phyloP scores from a whole-genome alignment of 2,329 filamentous ascomycete genomes.

The Colletotrichum musicola region DNA sequence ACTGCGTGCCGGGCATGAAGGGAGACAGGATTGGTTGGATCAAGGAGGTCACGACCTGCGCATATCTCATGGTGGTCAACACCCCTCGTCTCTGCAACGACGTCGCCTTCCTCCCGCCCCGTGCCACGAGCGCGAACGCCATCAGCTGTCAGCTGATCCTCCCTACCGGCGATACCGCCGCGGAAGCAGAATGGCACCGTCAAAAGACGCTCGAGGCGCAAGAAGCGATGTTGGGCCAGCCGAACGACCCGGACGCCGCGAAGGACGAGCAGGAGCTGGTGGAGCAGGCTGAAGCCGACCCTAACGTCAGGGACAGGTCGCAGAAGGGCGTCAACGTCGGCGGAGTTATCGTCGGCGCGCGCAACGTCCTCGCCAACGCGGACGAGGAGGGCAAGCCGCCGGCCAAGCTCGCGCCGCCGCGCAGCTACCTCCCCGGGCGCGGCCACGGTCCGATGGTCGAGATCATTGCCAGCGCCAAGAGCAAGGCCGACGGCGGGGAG shows the following conservation, averaged over 20 bases:
- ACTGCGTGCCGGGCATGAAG: conserved; percentile 81
- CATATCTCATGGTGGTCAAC: conserved; percentile 93
- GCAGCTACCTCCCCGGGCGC: conserved; percentile 52
- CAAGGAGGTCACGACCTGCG: conserved; percentile 91
- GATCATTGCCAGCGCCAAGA: conserved; percentile 59
- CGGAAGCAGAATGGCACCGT: conserved; percentile 44
- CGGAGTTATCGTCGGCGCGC: conserved; percentile 65
- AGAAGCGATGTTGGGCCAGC: conserved; percentile 49
- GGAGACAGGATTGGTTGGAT: conserved; percentile 88
- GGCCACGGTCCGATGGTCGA: conserved; percentile 47
- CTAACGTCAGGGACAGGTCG: conserved; percentile 36
- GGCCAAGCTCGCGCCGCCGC: conserved; percentile 59
- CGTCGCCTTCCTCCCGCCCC: conserved; percentile 85
- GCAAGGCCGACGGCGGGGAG: conserved; percentile 70
- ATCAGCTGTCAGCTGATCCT: conserved; percentile 84
- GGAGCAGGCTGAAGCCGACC: conserved; percentile 11
- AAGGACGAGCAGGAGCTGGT: conserved; percentile 14
- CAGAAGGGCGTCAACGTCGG: conserved; percentile 59
- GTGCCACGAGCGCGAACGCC: conserved; percentile 79
- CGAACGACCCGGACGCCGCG: conserved; percentile 18
- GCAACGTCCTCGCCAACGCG: conserved; percentile 60
- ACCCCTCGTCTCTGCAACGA: conserved; percentile 91
- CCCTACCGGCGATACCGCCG: conserved; percentile 59
- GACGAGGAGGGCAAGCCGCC: conserved; percentile 62
- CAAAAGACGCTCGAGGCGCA: conserved; percentile 54